Base-by-base conservation (phyloP, 2,329 filamentous ascomycete genomes). In the Fusarium sp. region DNA sequence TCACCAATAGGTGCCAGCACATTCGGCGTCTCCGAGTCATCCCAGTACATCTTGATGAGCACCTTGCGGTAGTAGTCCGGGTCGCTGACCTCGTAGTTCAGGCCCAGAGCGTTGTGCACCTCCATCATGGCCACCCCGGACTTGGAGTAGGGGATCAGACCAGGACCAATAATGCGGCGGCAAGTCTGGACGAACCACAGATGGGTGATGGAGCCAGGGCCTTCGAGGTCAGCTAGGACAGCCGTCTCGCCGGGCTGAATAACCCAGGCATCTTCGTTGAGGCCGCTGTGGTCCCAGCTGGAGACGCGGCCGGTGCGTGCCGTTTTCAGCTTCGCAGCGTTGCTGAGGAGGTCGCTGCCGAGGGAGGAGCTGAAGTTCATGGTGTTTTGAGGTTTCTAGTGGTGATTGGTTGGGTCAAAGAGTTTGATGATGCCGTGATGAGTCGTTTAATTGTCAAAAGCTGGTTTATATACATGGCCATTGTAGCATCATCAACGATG, bases 1-100 rank as follows among this genome's bases (percentile, higher is more conserved):
- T 81, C 80, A 5, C 80, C 80, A 9, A 81, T 74, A 1, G 80
- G 80, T 2, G 79, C 79, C 2, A 81, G 36, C 13, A 81, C 80
- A 42, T 75, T 81, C 11, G 80, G 80, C 3, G 77, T 77, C 65
- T 79, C 77, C 3, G 79, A 80, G 60, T 78, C 77, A 61, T 81
- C 80, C 80, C 80, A 82, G 73, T 80, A 81, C 80, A 82, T 82
- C 73, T 77, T 80, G 72, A 82, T 80, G 16, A 82, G 61, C 3
- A 82, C 78, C 62, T 82, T 82, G 64, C 80, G 80, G 64, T 82
- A 82, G 75, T 82, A 82, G 69, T 82, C 80, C 2, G 80, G 80
- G 65, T 82, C 80, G 58, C 73, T 81, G 61, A 74, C 71, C 68
- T 82, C 80, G 61, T 79, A 81, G 68, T 76, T 82, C 20, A 81